phyloP scores from a whole-genome alignment of 176 grass and related monocot species.

The Tillandsia fasciculata region DNA sequence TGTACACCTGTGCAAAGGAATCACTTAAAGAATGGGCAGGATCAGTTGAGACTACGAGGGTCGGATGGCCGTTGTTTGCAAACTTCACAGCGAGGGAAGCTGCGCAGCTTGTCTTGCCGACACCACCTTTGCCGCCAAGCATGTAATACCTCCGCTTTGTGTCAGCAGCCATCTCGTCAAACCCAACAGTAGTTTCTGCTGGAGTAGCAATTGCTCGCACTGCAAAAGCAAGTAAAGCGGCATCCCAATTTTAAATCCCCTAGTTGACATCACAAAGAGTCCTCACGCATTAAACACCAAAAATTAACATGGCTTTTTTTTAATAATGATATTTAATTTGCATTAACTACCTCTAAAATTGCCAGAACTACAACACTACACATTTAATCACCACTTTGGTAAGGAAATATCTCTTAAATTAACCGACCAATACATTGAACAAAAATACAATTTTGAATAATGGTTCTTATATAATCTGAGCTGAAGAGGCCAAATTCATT shows the following conservation, averaged over 20 bases:
- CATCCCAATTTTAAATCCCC: background rate
- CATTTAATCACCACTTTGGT: too few species aligned
- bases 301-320: background rate
- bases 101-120: slow-evolving; percentile 40
- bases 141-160: slow-evolving; percentile 21
- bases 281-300: background rate
- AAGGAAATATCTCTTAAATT: too few species aligned
- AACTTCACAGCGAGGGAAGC: slow-evolving; percentile 35
- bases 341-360: too few species aligned
- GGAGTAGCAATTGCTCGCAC: slow-evolving; percentile 1
- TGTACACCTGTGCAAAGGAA: slow-evolving; percentile 37
- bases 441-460: too few species aligned
- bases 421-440: too few species aligned
- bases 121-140: slow-evolving; percentile 40
- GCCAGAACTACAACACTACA: too few species aligned
- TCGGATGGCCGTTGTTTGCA: slow-evolving; percentile 28
- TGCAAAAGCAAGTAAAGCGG: background rate
- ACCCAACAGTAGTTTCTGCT: slow-evolving; percentile 4
- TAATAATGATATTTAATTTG: too few species aligned
- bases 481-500: too few species aligned
- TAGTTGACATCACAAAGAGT: background rate
- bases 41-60: slow-evolving; percentile 29
- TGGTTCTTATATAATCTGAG: too few species aligned
- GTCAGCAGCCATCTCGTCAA: slow-evolving; percentile 24
- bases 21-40: slow-evolving; percentile 28